Percentiles rank a stretch among this genome's conserved stretches.
These are phyloP conservation scores for Microcos paniculata DNA, from an alignment of 345 rosid genomes.

Conservation along the genomic window DNA sequence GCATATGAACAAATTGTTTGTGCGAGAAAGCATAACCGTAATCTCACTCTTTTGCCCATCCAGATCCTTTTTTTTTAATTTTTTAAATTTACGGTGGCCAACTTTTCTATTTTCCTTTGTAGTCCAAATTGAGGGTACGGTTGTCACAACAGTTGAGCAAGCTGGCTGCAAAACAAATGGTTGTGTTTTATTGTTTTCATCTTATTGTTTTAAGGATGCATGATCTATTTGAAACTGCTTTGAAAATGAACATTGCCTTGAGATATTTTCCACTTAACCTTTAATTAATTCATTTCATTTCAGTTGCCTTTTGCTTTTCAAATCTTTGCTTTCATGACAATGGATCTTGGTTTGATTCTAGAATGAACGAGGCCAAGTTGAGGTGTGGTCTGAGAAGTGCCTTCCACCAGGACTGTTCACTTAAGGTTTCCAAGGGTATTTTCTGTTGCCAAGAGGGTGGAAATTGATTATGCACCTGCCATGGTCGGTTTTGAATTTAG, in stretches of 20 bases:
- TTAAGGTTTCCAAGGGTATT: constrained; percentile 72
- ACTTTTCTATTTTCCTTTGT: not conserved
- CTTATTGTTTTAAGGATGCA: not conserved
- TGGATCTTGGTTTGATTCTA: constrained; percentile 20
- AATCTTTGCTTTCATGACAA: not conserved
- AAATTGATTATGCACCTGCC: constrained; percentile 94
- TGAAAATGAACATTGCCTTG: not conserved
- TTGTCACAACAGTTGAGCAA: not conserved
- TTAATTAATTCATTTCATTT: not conserved
- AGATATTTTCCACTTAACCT: not conserved
- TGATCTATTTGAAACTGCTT: not conserved
- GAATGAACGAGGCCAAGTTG: constrained; percentile 98
- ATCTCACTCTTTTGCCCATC: not conserved
- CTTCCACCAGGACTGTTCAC: constrained; percentile 93
- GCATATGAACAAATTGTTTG: not conserved
- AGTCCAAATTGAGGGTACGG: not conserved
- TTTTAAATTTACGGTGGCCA: not conserved
- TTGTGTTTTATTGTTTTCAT: not conserved
- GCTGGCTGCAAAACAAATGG: not conserved
- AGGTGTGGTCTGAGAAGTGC: constrained; percentile 98
- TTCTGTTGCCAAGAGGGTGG: constrained; percentile 80
- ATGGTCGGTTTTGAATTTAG: constrained; percentile 95
- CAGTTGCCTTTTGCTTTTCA: not conserved
- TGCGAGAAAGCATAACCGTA: too few relatives aligned
- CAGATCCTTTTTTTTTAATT: not conserved